These are phyloP conservation scores for Beta corolliflora DNA, from an alignment of 179 eudicot species.

Conservation along the genomic window DNA sequence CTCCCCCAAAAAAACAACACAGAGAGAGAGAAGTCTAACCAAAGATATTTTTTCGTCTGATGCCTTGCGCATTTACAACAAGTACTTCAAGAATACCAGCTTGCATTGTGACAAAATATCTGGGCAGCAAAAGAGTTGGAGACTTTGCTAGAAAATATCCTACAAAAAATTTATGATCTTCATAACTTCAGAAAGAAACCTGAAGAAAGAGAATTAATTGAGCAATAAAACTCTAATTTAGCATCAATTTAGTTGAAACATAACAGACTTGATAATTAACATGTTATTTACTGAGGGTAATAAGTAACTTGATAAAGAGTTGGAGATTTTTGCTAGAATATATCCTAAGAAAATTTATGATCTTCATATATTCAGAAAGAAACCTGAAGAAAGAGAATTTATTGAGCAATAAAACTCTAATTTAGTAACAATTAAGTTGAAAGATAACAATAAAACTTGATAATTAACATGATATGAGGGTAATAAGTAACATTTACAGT, in stretches of 20 bases:
- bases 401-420: too few relatives aligned
- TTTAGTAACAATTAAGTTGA: too few relatives aligned
- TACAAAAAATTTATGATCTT: conserved; percentile 1
- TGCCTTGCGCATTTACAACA: conserved; percentile 73
- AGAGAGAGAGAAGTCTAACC: conserved; percentile 37
- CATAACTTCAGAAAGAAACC: conserved; percentile 7
- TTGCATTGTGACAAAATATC: conserved; percentile 41
- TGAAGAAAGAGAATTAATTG: conserved; percentile 9
- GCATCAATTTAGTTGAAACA: conserved; percentile 5
- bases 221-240: background rate
- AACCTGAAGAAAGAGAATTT: too few relatives aligned
- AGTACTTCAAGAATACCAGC: conserved; percentile 72
- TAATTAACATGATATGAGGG: too few relatives aligned
- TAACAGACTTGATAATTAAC: background rate
- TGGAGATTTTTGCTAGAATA: too few relatives aligned
- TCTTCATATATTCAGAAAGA: too few relatives aligned
- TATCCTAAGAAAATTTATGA: too few relatives aligned
- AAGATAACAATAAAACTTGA: too few relatives aligned
- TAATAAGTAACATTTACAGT: background rate
- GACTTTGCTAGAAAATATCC: background rate
- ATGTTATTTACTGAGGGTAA: background rate
- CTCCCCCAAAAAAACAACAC: background rate
- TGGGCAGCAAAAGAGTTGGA: background rate
- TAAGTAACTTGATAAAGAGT: too few relatives aligned
- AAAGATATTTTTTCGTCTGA: conserved; percentile 48